Evolutionary conservation across 305 asterid genomes (phyloP), one percentile per base, ranked within the genome.

Genomic region (Solanum aculeatissimum): DNA sequence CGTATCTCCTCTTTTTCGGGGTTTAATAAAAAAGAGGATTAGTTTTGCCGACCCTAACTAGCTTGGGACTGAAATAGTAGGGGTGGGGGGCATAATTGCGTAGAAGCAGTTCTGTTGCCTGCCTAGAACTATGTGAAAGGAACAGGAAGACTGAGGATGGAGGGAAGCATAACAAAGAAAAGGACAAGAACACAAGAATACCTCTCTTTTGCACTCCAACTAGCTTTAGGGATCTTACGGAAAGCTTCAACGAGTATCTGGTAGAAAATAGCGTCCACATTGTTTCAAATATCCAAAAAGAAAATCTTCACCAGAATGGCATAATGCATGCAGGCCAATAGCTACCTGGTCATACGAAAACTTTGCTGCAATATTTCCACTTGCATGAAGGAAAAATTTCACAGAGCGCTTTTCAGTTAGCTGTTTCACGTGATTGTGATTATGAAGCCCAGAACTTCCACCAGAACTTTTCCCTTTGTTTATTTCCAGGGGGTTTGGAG

Each of bases 131-230:
- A 78, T 78, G 29, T 53, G 47, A 25, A 8, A 74, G 81, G 83
- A 78, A 53, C 53, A 78, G 13, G 14, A 53, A 51, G 16, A 74
- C n/a, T 8, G 25, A 13, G 43, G 72, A 72, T 1, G 19, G 65
- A 80, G 60, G 18, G 82, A 35, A 21, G 82, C 66, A 78, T 32
- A 78, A 53, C 23, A 78, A 78, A 78, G 66, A 53, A 53, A 32
- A 78, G 49, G 83, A 19, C 49, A 78, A 53, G 49, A 78, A 62
- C 45, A 19, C 49, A 78, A 53, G 49, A 78, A 62, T 51, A 96
- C 98, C 98, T 97, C 90, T 95, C 99, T 89, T 90, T 93, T 78
- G 92, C 92, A 88, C 90, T 92, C 99, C 99, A 97, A 86, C 66
- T 90, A 81, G 99, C 91, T 89, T 89, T 92, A 19, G 97, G 97